Evolutionary conservation across 1,139 yeast genomes (phyloP), one percentile per base, ranked within the genome.

Genomic region (Nakaseomyces bracarensis): DNA sequence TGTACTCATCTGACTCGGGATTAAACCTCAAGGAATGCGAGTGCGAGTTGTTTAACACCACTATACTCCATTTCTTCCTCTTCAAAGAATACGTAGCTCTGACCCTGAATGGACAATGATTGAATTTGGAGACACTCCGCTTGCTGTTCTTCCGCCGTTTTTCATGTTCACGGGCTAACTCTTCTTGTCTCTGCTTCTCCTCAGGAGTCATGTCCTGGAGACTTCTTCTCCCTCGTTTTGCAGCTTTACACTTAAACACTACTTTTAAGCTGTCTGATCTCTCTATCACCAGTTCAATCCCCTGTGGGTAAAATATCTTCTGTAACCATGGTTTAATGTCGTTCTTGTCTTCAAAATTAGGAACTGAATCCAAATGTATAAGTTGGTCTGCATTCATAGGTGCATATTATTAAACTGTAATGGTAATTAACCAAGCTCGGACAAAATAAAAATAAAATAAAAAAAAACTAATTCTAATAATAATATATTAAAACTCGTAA

Each of bases 321-420:
- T 68, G 77, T 31, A 80, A 57, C 85, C 85, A 79, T 3, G 85
- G 83, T 57, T 79, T 79, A 49, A 80, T 77, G 29, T 71, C 74
- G 27, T 65, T 59, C 48, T 68, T 65, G 39, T 65, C 63, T 33
- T 58, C 57, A 47, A 71, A 72, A 31, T 55, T 49, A 4, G 68
- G 68, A 10, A 63, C 58, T 9, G 68, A 57, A 41, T 55, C 60
- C 47, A 55, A 42, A 44, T 55, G 59, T 14, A 55, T 55, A 36
- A 54, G 47, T 39, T 52, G 54, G 41, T 54, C 53, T 48, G 36
- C 25, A 33, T 33, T 21, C 36, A 33, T 33, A n/a, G 36, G 22
- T 30, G 34, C 34, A 30, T 30, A n/a, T n/a, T n/a, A n/a, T n/a
- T n/a, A n/a, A n/a, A n/a, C n/a, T n/a, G n/a, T n/a, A n/a, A n/a